Conservation (phyloP, 805 yeast species). For the Ogataea thermomethanolica region DNA sequence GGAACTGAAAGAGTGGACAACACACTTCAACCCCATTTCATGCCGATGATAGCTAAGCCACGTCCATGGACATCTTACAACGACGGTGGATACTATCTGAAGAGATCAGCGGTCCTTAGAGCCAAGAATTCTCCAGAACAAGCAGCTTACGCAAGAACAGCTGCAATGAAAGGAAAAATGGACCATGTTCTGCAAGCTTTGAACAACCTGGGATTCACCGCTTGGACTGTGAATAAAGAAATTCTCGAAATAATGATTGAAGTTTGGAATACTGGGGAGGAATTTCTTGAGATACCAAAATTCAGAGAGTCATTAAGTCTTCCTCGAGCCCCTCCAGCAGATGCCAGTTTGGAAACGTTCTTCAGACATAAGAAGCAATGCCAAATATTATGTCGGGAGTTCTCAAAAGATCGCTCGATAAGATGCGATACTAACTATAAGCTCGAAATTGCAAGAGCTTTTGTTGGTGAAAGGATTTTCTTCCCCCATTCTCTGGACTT, state of each 20-base stretch:
- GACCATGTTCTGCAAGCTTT: constrained; percentile 72
- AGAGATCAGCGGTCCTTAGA: constrained; percentile 64
- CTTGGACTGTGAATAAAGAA: constrained; percentile 86
- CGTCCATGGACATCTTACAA: constrained; percentile 79
- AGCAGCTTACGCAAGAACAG: constrained; percentile 80
- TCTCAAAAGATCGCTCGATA: constrained; percentile 70
- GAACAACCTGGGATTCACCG: constrained; percentile 78
- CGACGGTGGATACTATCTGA: constrained; percentile 79
- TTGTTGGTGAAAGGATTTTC: constrained; percentile 70
- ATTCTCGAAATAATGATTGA: constrained; percentile 66
- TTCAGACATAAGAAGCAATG: constrained; percentile 66
- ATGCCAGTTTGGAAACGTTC: constrained; percentile 69
- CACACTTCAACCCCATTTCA: constrained; percentile 70
- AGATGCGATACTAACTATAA: constrained; percentile 94
- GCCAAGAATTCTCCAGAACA: constrained; percentile 87
- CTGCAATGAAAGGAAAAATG: constrained; percentile 64
- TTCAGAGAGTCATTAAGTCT: constrained; percentile 39
- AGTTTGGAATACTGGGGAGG: constrained; percentile 85
- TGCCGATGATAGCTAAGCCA: constrained; percentile 94
- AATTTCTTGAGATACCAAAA: constrained; percentile 71
- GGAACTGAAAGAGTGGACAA: constrained; percentile 63
- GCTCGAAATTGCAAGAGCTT: constrained; percentile 92
- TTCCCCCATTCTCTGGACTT: constrained; percentile 82
- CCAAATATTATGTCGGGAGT: constrained; percentile 54
- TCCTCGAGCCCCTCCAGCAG: constrained; percentile 54